Conservation (phyloP, 768 basidiomycete genomes). For the Auricularia sp. region DNA sequence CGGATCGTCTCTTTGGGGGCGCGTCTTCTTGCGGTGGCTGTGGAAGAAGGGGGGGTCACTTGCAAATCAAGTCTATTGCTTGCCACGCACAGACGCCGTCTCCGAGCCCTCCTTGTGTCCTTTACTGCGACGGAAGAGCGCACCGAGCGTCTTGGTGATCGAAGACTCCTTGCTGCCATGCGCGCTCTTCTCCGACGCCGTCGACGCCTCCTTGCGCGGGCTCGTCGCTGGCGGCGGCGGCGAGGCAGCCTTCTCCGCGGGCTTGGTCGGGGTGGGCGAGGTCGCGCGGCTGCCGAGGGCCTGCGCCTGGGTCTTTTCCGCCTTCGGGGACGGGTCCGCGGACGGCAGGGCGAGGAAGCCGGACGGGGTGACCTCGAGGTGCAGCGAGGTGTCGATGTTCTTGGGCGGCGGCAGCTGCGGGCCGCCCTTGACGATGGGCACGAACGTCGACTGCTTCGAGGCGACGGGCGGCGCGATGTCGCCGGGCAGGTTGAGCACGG, state of each 20-base stretch:
- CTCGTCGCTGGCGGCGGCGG: neutral
- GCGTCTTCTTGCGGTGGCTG: neutral
- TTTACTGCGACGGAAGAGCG: neutral
- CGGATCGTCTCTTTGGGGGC: neutral
- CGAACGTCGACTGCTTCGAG: neutral
- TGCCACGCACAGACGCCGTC: neutral
- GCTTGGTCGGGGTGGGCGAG: neutral
- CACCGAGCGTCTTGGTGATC: neutral
- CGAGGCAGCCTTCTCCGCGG: too few relatives aligned
- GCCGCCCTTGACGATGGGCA: neutral
- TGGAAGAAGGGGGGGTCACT: neutral
- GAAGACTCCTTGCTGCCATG: neutral
- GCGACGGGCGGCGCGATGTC: neutral
- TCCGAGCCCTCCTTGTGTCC: neutral
- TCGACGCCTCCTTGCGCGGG: neutral
- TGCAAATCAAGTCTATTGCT: neutral
- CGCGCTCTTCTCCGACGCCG: neutral
- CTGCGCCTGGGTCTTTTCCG: neutral
- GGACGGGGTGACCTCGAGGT: neutral
- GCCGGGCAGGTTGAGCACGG: neutral
- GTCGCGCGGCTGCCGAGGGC: neutral
- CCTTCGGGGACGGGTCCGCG: neutral
- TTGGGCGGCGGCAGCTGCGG: neutral
- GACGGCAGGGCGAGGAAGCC: neutral
- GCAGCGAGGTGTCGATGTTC: neutral